Evolutionary conservation across 345 rosid species (phyloP).

Genomic region (Dovyalis caffra): DNA sequence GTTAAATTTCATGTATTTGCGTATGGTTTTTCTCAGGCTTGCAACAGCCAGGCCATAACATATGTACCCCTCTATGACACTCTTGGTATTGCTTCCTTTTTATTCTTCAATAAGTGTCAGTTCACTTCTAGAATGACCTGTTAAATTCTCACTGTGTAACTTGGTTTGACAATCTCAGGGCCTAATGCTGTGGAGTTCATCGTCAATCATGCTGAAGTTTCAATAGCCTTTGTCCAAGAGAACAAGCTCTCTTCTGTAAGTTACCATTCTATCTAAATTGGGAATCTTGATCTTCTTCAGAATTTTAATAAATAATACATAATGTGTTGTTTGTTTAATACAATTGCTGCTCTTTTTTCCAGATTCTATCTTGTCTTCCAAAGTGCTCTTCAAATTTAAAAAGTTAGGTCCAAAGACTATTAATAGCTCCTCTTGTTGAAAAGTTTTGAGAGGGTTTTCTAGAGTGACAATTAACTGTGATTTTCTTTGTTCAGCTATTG

Average conservation of each 20-base stretch:
- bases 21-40: constrained; percentile 53
- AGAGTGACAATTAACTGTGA: background rate
- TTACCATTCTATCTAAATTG: background rate
- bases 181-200: constrained; percentile 90
- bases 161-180: constrained; percentile 42
- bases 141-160: background rate
- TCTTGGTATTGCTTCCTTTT: constrained; percentile 22
- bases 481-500: constrained; percentile 52
- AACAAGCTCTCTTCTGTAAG: constrained; percentile 74
- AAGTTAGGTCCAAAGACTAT: constrained; percentile 43
- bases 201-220: constrained; percentile 90
- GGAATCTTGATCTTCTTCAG: background rate
- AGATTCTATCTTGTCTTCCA: constrained; percentile 74
- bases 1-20: background rate
- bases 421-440: background rate
- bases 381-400: constrained; percentile 60
- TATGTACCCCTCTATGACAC: constrained; percentile 87
- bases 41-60: constrained; percentile 69
- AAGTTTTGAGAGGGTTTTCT: background rate
- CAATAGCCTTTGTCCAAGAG: constrained; percentile 74
- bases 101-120: background rate
- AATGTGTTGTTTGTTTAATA: constrained; percentile 4
- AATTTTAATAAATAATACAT: background rate
- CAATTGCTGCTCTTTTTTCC: constrained; percentile 18
- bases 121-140: background rate